Base-by-base conservation (phyloP, 441 rosid species). In the Syzygium malaccense region DNA sequence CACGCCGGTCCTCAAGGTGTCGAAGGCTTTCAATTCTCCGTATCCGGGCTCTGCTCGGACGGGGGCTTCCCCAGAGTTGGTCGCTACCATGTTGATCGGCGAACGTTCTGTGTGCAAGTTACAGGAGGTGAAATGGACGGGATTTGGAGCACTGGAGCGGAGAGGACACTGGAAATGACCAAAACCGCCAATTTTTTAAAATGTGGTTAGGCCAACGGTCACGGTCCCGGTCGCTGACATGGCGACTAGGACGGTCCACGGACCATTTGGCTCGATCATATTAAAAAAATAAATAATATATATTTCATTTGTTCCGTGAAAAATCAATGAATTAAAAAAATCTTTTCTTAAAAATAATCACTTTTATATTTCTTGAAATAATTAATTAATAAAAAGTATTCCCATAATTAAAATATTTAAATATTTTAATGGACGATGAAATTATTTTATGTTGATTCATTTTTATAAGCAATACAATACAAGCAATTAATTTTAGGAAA, bases 1-100 rank as follows among this genome's bases (percentile, higher is more conserved):
- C 7, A 94, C 94, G 13, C 94, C 94, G 1, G 93, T 60, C 86
- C 60, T 91, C 9, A 90, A 80, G 84, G 92, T 90, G 17, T 93
- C 94, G 57, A 94, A 93, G 85, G 93, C 93, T 86, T 90, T 89
- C 15, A 94, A 87, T 85, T 93, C 91, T 1, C 90, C 88, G 23
- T 20, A 87, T 23, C 54, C n/a, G 8, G 64, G 9, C 28, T 58
- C 64, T 33, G 41, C 32, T 66, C 56, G 9, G 55, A 51, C 14
- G 58, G 56, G 64, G 28, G 48, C 87, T 23, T 49, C 17, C 6
- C 41, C 2, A 51, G 51, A 75, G 5, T 25, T 23, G 83, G n/a
- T 41, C 51, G 51, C 83, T 37, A 12, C 83, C 83, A 37, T 71
- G 83, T 37, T 75, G n/a, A 71, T 20, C 49, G 49, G 3, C 4